phyloP scores from a whole-genome alignment of 2,329 filamentous ascomycete genomes.

The Fusarium pseudonygamai region DNA sequence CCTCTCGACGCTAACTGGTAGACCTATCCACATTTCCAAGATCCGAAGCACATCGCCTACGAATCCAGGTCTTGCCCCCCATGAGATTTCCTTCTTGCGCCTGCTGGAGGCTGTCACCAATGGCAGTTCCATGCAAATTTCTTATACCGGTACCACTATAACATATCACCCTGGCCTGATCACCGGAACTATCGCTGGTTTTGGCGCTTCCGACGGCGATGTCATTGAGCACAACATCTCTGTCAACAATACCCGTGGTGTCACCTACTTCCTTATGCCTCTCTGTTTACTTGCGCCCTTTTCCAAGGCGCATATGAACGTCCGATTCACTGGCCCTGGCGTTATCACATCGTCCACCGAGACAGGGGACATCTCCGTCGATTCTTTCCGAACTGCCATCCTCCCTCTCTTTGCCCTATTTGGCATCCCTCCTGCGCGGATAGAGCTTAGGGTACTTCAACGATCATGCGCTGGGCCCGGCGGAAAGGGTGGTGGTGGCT shows the following conservation, averaged over 20 bases:
- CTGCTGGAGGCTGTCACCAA: constrained; percentile 96
- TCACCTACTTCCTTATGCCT: constrained; percentile 92
- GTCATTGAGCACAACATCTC: constrained; percentile 85
- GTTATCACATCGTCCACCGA: constrained; percentile 91
- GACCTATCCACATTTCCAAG: constrained; percentile 89
- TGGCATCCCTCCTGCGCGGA: constrained; percentile 79
- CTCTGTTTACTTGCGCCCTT: constrained; percentile 93
- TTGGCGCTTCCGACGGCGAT: constrained; percentile 75
- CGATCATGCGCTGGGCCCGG: constrained; percentile 80
- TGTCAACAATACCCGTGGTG: constrained; percentile 77
- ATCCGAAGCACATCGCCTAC: constrained; percentile 89
- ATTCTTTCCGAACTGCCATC: constrained; percentile 92
- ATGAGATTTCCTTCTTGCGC: constrained; percentile 95
- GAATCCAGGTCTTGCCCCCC: constrained; percentile 86
- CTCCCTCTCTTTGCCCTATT: constrained; percentile 91
- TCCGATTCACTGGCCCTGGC: constrained; percentile 88
- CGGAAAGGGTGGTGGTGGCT: constrained; percentile 83
- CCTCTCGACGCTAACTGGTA: constrained; percentile 89
- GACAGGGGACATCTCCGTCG: constrained; percentile 86
- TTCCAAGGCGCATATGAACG: constrained; percentile 88
- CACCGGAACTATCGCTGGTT: constrained; percentile 81
- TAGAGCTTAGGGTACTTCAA: constrained; percentile 85
- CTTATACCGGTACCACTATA: constrained; percentile 92
- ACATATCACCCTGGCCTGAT: constrained; percentile 93
- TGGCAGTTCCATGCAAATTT: constrained; percentile 93